Conservation (phyloP, 164 flowering plant genomes). For the Dillenia suffruticosa region DNA sequence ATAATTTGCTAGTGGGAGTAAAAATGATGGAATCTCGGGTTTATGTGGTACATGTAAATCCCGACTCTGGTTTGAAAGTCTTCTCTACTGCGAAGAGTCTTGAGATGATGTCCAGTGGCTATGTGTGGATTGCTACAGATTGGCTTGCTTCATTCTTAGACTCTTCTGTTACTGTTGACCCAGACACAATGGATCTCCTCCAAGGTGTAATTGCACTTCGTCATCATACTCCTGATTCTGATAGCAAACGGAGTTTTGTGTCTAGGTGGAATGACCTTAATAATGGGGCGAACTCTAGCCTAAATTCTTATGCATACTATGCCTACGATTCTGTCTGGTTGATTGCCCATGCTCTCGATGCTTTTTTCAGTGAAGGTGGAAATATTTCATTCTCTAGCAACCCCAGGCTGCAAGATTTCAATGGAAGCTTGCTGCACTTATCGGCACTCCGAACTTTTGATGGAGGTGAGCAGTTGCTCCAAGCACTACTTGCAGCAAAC, state of each 20-base stretch:
- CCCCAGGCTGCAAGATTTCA: constrained; percentile 37
- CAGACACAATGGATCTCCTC: constrained; percentile 39
- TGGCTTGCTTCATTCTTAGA: constrained; percentile 87
- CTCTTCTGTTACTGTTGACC: constrained; percentile 28
- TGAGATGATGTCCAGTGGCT: constrained; percentile 61
- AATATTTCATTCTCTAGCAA: constrained; percentile 53
- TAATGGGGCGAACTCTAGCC: constrained; percentile 20
- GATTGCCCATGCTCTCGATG: constrained; percentile 70
- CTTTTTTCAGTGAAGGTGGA: constrained; percentile 50
- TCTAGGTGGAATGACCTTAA: constrained; percentile 51
- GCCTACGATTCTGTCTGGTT: constrained; percentile 95
- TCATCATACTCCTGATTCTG: constrained; percentile 66
- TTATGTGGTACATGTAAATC: constrained; percentile 76
- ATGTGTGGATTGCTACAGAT: constrained; percentile 93
- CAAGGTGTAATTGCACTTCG: constrained; percentile 88
- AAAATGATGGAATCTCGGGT: constrained; percentile 88
- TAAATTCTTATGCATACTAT: constrained; percentile 64
- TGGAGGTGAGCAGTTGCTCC: constrained; percentile 54
- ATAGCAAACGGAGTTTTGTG: constrained; percentile 35
- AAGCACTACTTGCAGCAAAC: constrained; percentile 35
- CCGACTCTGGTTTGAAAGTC: constrained; percentile 58
- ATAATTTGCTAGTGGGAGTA: constrained; percentile 40
- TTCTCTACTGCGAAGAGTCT: constrained; percentile 61
- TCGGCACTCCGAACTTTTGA: constrained; percentile 43
- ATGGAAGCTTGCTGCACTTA: constrained; percentile 40